Base-by-base conservation (phyloP, 2,329 filamentous ascomycete species). In the Paramyrothecium sp. region DNA sequence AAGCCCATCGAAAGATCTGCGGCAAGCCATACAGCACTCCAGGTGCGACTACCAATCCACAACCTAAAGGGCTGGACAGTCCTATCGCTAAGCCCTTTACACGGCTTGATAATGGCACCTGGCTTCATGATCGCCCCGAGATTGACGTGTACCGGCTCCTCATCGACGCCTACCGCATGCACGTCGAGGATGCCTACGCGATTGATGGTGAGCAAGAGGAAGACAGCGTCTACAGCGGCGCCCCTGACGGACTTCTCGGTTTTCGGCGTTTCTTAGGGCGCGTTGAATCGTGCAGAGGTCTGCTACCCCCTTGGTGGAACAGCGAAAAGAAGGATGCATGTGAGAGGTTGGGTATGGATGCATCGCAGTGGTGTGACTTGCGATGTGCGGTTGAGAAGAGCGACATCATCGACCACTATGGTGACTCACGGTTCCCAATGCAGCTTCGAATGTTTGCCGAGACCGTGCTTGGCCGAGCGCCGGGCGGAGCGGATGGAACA, bases 401-500 rank as follows among this genome's bases (percentile, higher is more conserved):
- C 13, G 69, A 73, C 48, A 65, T 81, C 33, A 68, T 71, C 7
- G 69, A 76, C 21, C 70, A 77, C 52, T 83, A 82, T 51, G 71
- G 72, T 3, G 73, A 82, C 52, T 5, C 54, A 1, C 62, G 61
- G 2, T 80, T 81, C 58, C 75, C 79, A 2, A 80, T 81, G 77
- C 77, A 82, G 70, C 66, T 83, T 52, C 72, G 80, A 16, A 77
- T 83, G 73, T 66, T 82, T 20, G 75, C 69, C 3, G 77, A 82
- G 62, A 63, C 63, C 0, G 66, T 80, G 3, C 73, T 74, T 21
- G 71, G 72, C 1, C 52, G 56, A 1, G 69, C 64, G 0, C 64
- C 67, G 0, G 73, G 69, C 0, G 73, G 75, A 0, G 46, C 58
- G 3, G 56, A 65, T 21, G 72, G 69, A 1, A 46, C 53, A 10